Conservation (phyloP, 139 green algal species). For the Monoraphidium neglectum region DNA sequence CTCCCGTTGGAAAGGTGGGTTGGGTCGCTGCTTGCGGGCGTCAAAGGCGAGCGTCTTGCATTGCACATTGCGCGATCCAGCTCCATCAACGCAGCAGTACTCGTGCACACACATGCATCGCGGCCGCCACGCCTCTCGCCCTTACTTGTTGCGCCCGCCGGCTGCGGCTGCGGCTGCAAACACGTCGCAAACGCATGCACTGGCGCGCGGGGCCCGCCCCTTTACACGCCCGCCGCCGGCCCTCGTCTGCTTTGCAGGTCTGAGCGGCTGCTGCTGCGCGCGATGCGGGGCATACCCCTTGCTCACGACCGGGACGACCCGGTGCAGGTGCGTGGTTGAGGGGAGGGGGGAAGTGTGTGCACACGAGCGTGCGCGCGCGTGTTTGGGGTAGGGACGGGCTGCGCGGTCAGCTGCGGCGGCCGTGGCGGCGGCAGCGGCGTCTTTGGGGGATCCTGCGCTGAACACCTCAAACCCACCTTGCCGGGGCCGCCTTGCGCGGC, state of each 20-base stretch:
- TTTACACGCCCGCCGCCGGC: neutral
- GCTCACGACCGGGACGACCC: slow-evolving; percentile 40
- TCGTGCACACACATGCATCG: neutral
- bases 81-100: neutral
- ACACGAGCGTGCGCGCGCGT: too few species aligned
- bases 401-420: too few species aligned
- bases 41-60: too few species aligned
- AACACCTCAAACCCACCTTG: too few species aligned
- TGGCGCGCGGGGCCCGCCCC: neutral
- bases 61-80: too few species aligned
- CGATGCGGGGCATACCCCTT: slow-evolving; percentile 60
- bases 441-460: too few species aligned
- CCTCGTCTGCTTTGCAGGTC: slow-evolving; percentile 1
- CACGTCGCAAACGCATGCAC: neutral
- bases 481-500: too few species aligned
- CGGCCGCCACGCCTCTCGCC: neutral
- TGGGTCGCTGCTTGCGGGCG: too few species aligned
- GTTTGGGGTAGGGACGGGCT: too few species aligned
- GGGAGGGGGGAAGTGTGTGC: too few species aligned
- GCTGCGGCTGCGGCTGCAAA: neutral
- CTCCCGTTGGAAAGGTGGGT: too few species aligned
- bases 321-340: slow-evolving; percentile 42
- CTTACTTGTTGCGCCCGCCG: neutral
- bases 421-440: too few species aligned
- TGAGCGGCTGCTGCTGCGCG: slow-evolving; percentile 34